Percentiles rank a stretch among this genome's conserved stretches.
Evolutionary conservation across 1,284 basidiomycete species (phyloP).

Genomic region (Fistulina hepatica): DNA sequence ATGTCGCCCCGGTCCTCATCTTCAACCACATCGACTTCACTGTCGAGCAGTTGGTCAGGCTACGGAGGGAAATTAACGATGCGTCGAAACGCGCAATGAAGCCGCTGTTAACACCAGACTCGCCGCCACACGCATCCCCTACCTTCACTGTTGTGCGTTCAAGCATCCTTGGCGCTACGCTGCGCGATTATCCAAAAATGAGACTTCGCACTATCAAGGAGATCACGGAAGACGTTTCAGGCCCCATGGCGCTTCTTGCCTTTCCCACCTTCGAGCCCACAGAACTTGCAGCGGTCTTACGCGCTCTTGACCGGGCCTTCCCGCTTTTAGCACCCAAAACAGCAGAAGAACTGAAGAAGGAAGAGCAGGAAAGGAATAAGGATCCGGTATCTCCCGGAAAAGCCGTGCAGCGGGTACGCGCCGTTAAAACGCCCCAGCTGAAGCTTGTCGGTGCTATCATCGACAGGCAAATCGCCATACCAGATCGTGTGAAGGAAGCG

Average conservation of each 20-base stretch:
- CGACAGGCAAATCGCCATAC: conserved; percentile 57
- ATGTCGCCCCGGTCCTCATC: conserved; percentile 51
- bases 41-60: conserved; percentile 46
- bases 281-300: conserved; percentile 53
- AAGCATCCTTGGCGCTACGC: conserved; percentile 59
- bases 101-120: conserved; percentile 29
- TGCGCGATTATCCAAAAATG: conserved; percentile 47
- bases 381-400: conserved; percentile 56
- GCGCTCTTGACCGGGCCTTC: conserved; percentile 54
- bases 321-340: conserved; percentile 47
- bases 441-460: conserved; percentile 65
- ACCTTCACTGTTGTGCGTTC: conserved; percentile 57
- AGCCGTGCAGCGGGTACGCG: conserved; percentile 44
- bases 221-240: conserved; percentile 45
- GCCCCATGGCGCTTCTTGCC: conserved; percentile 54
- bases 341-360: conserved; percentile 36
- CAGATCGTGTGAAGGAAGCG: conserved; percentile 45
- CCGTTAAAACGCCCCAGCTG: conserved; percentile 48
- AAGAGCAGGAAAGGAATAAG: conserved; percentile 43
- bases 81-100: conserved; percentile 37
- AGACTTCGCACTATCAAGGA: conserved; percentile 35
- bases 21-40: conserved; percentile 63
- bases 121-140: conserved; percentile 30
- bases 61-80: conserved; percentile 51
- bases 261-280: conserved; percentile 63